Percentiles rank a stretch among this genome's conserved stretches.
Evolutionary conservation across 2,329 filamentous ascomycete genomes (phyloP).

Genomic region (Nigrospora osmanthi): DNA sequence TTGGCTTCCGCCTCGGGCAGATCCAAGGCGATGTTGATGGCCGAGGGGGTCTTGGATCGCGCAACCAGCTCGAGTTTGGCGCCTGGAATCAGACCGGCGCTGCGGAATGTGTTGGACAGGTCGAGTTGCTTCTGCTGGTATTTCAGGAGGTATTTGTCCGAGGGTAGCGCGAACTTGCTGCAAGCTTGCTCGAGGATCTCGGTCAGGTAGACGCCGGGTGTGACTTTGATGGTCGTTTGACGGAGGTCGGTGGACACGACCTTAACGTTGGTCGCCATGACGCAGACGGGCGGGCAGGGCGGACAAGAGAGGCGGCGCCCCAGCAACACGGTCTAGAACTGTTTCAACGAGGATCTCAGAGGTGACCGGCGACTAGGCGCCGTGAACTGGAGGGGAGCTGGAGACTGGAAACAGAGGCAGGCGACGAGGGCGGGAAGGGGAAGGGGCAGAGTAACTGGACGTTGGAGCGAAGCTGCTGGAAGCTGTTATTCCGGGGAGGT

Average conservation of each 20-base stretch:
- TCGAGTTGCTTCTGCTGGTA: conserved; percentile 81
- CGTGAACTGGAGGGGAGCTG: too few species aligned
- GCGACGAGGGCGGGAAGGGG: too few species aligned
- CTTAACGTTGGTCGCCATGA: conserved; percentile 81
- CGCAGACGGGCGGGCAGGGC: conserved; percentile 8
- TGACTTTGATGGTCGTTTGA: conserved; percentile 75
- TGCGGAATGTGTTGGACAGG: conserved; percentile 74
- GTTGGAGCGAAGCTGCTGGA: too few species aligned
- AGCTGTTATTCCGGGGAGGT: too few species aligned
- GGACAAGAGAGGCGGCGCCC: too few species aligned
- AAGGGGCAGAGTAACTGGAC: too few species aligned
- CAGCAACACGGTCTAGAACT: too few species aligned
- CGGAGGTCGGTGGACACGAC: conserved; percentile 77
- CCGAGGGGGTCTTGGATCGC: conserved; percentile 75
- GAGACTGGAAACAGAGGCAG: too few species aligned
- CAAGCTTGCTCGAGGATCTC: conserved; percentile 87
- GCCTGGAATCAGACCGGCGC: conserved; percentile 74
- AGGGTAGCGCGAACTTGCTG: conserved; percentile 64
- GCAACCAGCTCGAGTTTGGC: conserved; percentile 90
- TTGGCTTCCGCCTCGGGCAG: conserved; percentile 65
- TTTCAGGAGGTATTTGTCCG: conserved; percentile 76
- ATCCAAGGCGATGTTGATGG: conserved; percentile 83
- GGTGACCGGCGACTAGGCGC: too few species aligned
- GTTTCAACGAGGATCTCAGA: too few species aligned
- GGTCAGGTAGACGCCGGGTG: conserved; percentile 69